A percentile compares a stretch with the other conserved stretches of the same genome.
These are phyloP conservation scores for Beauveria sp. DNA, from an alignment of 2,329 filamentous ascomycete species.

Conservation along the genomic window DNA sequence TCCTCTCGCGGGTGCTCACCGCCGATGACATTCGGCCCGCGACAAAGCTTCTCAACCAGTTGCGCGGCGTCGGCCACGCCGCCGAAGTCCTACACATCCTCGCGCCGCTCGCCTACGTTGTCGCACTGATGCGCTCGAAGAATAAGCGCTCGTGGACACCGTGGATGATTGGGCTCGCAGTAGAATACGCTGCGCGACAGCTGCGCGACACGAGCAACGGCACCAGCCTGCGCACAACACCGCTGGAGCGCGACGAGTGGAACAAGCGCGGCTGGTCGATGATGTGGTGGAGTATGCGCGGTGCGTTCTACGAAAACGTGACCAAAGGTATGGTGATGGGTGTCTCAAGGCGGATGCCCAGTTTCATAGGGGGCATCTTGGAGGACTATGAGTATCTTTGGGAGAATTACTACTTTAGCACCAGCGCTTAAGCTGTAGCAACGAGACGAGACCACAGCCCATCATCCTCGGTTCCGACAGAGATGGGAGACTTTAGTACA, in stretches of 20 bases:
- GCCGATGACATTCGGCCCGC: conserved; percentile 96
- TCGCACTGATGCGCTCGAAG: conserved; percentile 65
- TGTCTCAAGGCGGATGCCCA: conserved; percentile 68
- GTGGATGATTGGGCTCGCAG: conserved; percentile 77
- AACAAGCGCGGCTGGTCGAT: conserved; percentile 81
- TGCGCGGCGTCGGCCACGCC: conserved; percentile 64
- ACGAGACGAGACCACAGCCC: too few species aligned
- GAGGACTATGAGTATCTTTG: conserved; percentile 97
- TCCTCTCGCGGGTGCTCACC: conserved; percentile 83
- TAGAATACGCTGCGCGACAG: conserved; percentile 87
- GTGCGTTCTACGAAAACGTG: conserved; percentile 92
- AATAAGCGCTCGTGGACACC: conserved; percentile 81
- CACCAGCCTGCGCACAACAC: conserved; percentile 71
- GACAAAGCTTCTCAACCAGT: conserved; percentile 72
- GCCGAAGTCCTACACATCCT: conserved; percentile 91
- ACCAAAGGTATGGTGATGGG: conserved; percentile 68
- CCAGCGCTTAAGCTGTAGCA: conserved; percentile 30
- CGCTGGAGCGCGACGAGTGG: conserved; percentile 84
- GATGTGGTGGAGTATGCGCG: conserved; percentile 93
- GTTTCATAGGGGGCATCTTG: conserved; percentile 74
- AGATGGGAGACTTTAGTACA: too few species aligned
- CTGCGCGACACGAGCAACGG: conserved; percentile 60
- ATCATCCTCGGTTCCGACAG: too few species aligned
- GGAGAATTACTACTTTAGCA: conserved; percentile 94
- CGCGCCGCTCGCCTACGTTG: conserved; percentile 77